Evolutionary conservation across 371 early-diverging fungal genomes (phyloP), one percentile per base, ranked within the genome.

Genomic region (Lichtheimia hyalospora): DNA sequence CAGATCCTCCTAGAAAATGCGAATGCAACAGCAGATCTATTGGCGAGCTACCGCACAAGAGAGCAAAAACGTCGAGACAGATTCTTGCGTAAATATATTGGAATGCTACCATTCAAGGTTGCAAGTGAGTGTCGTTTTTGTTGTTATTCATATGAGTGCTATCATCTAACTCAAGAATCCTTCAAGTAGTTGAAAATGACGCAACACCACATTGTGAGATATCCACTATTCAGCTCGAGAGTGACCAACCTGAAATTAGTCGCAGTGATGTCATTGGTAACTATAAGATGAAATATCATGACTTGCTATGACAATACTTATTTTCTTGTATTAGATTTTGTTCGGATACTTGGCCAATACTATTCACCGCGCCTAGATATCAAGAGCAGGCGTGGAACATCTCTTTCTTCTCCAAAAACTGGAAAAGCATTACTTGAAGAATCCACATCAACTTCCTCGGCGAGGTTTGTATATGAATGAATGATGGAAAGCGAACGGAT

Each of bases 181-280:
- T 34, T 10, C 12, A 13, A 21, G 21, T 52, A 48, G 55, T 21
- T 44, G 16, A 64, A 66, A 89, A 86, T 44, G 88, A 83, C 27
- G 63, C 66, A 6, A 79, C 88, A 8, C 86, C 90, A 3, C 81
- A 79, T 23, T 86, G 87, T 54, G 89, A 91, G 61, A 80, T 91
- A n/a, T 80, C 82, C 15, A 67, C 87, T 2, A 72, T 77, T 15
- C 75, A 73, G 48, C 75, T 76, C 6, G 71, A 71, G 7, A 80
- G 81, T 20, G 63, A 61, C 5, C 64, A 85, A n/a, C 86, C 87
- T 12, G 58, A 73, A 8, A 68, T 90, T 39, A 73, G 70, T 1
- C 67, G 77, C 25, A 76, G 75, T 6, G 89, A 88, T 62, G 61
- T 89, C 6, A 57, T 62, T 58, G 86, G 85, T 73, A 73, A 68